phyloP scores from a whole-genome alignment of 306 rosid genomes.

The Citrullus amarus region DNA sequence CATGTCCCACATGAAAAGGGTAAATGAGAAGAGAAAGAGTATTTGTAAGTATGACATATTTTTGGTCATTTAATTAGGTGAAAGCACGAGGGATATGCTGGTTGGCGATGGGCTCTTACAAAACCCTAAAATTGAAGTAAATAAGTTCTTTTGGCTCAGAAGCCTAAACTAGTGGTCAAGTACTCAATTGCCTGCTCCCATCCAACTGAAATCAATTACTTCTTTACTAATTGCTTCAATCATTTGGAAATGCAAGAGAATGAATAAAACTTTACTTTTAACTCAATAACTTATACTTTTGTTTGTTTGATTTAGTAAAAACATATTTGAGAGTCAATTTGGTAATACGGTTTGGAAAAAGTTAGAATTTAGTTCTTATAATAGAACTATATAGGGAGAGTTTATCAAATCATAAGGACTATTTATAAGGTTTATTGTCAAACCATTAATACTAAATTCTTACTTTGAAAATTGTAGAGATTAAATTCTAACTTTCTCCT shows the following conservation, averaged over 20 bases:
- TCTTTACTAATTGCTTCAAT: background rate
- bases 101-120: background rate
- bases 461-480: no score
- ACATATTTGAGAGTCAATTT: no score
- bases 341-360: no score
- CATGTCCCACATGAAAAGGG: slow-evolving; percentile 46
- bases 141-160: background rate
- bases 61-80: slow-evolving; percentile 26
- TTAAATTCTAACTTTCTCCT: no score
- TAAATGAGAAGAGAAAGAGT: slow-evolving; percentile 27
- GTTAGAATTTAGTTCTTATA: no score
- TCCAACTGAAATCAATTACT: background rate
- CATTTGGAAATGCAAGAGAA: background rate
- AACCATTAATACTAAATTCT: no score
- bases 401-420: no score
- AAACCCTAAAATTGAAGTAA: background rate
- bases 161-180: background rate
- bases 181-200: background rate
- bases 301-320: no score
- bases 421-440: no score
- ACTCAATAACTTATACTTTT: no score
- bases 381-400: no score
- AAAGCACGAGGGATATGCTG: slow-evolving; percentile 36
- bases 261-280: no score
- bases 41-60: background rate